phyloP scores from a whole-genome alignment of 2,329 filamentous ascomycete genomes.

The Hyphodiscus sp. region DNA sequence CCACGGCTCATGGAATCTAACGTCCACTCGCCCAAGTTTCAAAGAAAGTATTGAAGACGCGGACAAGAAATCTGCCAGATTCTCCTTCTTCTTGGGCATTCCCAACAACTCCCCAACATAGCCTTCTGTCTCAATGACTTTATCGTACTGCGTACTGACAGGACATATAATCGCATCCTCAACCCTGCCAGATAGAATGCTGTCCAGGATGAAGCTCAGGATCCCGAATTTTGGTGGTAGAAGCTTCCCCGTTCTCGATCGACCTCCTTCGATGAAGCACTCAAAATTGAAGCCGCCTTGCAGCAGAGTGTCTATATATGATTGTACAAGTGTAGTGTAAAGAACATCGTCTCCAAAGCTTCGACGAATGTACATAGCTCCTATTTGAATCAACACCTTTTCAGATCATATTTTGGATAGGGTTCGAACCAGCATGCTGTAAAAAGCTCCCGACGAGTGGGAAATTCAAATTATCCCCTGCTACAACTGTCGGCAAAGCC shows the following conservation, averaged over 20 bases:
- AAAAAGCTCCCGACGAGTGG: slow-evolving; percentile 83
- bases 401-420: background rate
- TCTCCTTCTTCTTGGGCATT: slow-evolving; percentile 93
- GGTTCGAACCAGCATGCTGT: slow-evolving; percentile 68
- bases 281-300: slow-evolving; percentile 92
- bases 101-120: slow-evolving; percentile 93
- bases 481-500: slow-evolving; percentile 82
- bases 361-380: slow-evolving; percentile 91
- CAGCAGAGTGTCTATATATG: slow-evolving; percentile 88
- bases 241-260: slow-evolving; percentile 89
- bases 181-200: slow-evolving; percentile 78
- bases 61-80: slow-evolving; percentile 80
- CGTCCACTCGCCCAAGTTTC: slow-evolving; percentile 85
- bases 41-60: slow-evolving; percentile 81
- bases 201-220: slow-evolving; percentile 84
- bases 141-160: slow-evolving; percentile 97
- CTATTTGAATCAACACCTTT: slow-evolving; percentile 26
- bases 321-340: slow-evolving; percentile 88
- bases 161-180: slow-evolving; percentile 90
- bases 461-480: slow-evolving; percentile 94
- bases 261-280: slow-evolving; percentile 94
- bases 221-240: slow-evolving; percentile 95
- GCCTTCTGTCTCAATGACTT: slow-evolving; percentile 95
- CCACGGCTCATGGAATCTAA: slow-evolving; percentile 96
- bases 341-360: slow-evolving; percentile 88